Evolutionary conservation across 106 monocot species (phyloP).

Genomic region (Xerophyta viscosa): DNA sequence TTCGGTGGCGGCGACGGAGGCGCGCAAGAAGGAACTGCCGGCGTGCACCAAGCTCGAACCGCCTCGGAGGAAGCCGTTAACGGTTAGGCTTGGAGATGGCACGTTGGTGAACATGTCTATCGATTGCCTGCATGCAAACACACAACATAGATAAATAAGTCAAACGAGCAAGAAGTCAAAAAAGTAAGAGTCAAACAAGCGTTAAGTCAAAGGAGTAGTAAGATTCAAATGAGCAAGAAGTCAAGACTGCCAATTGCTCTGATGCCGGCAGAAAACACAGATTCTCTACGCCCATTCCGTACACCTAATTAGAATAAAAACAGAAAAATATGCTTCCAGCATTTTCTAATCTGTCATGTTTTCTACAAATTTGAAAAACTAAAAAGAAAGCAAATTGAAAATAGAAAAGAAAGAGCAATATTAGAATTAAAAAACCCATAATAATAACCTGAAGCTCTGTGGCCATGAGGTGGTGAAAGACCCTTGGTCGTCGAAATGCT

Average conservation of each 20-base stretch:
- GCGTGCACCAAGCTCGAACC: constrained; percentile 14
- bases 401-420: background rate
- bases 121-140: constrained; percentile 25
- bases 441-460: constrained; percentile 41
- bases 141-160: background rate
- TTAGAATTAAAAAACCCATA: background rate
- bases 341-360: too few species aligned
- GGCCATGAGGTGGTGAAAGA: constrained; percentile 32
- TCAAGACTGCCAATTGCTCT: too few species aligned
- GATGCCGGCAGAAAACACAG: too few species aligned
- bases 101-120: constrained; percentile 35
- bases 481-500: background rate
- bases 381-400: background rate
- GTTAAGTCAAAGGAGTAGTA: too few species aligned
- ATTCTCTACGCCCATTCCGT: too few species aligned
- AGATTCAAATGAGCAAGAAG: too few species aligned
- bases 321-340: too few species aligned
- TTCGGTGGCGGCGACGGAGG: background rate
- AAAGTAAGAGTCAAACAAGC: too few species aligned
- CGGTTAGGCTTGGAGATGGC: constrained; percentile 8
- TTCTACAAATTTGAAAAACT: background rate
- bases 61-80: background rate
- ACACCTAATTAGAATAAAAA: too few species aligned
- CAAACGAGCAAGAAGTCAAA: too few species aligned
- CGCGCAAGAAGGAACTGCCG: constrained; percentile 13